Evolutionary conservation across 768 basidiomycete genomes (phyloP).

Genomic region (Tricholoma matsutake): DNA sequence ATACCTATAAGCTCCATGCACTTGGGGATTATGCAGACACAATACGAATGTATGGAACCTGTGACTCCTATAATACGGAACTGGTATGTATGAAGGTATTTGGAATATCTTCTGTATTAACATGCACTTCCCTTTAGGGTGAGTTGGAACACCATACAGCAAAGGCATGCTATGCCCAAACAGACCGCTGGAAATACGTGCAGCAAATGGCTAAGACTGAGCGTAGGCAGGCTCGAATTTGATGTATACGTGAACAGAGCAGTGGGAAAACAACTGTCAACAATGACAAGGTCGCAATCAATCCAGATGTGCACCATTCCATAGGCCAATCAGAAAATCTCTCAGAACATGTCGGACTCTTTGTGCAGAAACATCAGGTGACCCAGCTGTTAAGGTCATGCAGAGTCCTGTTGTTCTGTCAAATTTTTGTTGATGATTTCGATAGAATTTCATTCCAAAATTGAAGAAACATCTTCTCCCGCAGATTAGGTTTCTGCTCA

Average conservation of each 20-base stretch:
- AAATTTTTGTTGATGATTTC: no score
- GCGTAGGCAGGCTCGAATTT: constrained; percentile 6
- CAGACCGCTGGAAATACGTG: constrained; percentile 4
- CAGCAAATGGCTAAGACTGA: constrained; percentile 12
- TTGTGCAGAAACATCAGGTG: no score
- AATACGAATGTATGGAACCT: neutral
- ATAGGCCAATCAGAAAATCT: neutral
- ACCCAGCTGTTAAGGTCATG: no score
- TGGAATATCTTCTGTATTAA: no score
- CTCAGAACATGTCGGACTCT: no score
- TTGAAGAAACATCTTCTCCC: constrained; percentile 3
- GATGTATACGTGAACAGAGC: neutral
- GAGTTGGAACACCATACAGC: no score
- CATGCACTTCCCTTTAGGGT: no score
- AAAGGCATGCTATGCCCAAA: constrained; percentile 11
- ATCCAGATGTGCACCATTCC: neutral
- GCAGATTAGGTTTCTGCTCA: neutral
- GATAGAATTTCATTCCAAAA: constrained; percentile 4
- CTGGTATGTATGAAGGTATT: no score
- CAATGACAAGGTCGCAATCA: neutral
- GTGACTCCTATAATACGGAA: neutral
- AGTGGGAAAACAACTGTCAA: neutral
- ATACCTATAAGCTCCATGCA: neutral
- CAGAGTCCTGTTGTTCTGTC: no score
- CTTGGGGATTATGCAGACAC: constrained; percentile 1